These are phyloP conservation scores for Tardiomyces depauwii DNA, from an alignment of 1,139 yeast genomes.

Conservation along the genomic window DNA sequence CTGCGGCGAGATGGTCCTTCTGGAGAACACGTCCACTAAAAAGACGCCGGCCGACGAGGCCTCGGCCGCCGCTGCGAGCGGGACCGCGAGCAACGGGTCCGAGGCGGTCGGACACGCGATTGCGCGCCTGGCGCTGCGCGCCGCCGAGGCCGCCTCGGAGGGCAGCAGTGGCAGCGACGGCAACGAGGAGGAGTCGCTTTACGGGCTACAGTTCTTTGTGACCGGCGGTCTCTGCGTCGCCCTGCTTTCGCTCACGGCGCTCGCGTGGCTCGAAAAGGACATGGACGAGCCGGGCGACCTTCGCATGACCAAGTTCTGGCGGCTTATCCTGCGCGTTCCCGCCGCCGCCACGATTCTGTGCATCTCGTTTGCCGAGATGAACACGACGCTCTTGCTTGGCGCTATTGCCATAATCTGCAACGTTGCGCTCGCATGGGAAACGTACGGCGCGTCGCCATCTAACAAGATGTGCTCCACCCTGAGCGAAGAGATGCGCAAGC, in stretches of 20 bases:
- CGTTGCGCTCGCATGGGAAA: conserved; percentile 8
- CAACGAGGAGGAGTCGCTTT: conserved; percentile 23
- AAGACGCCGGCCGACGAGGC: conserved; percentile 1
- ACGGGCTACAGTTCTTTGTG: conserved; percentile 36
- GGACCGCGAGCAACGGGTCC: background rate
- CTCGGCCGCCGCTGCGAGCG: conserved; percentile 1
- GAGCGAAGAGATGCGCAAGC: background rate
- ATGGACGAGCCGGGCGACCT: conserved; percentile 28
- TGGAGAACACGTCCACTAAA: conserved; percentile 12
- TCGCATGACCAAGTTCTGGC: conserved; percentile 27
- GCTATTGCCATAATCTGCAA: conserved; percentile 27
- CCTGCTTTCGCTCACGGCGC: conserved; percentile 26
- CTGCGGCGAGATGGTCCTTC: conserved; percentile 37
- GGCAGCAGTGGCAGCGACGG: conserved; percentile 8
- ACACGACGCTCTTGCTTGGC: conserved; percentile 36
- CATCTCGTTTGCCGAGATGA: conserved; percentile 36
- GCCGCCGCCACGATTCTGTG: conserved; percentile 29
- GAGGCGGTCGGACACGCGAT: conserved; percentile 1
- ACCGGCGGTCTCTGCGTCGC: conserved; percentile 40
- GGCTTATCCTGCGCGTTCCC: conserved; percentile 30
- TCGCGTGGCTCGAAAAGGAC: conserved; percentile 33
- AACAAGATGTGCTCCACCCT: background rate
- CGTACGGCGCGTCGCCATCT: conserved; percentile 1
- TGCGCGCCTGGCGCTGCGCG: background rate
- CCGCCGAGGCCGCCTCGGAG: background rate